Conservation (phyloP, 805 yeast species). For the Sugiyamaella boreocaroliniensis region DNA sequence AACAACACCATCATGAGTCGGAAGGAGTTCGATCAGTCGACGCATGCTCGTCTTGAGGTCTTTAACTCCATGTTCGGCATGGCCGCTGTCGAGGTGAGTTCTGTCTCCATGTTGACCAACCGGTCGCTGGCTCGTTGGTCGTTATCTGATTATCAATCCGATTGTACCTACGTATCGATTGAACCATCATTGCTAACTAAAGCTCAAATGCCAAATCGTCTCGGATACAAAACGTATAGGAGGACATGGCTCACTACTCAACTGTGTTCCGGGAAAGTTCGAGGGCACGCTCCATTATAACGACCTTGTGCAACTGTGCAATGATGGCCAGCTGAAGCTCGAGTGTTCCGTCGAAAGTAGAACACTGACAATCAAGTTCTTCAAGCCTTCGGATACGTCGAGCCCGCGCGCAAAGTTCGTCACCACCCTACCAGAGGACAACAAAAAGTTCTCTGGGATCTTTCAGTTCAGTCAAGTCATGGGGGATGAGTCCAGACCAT, state of each 20-base stretch:
- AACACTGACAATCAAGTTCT: conserved; percentile 14
- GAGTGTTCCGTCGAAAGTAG: conserved; percentile 16
- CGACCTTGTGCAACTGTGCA: conserved; percentile 17
- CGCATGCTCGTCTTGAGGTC: conserved; percentile 3
- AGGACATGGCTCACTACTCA: conserved; percentile 20
- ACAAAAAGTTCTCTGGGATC: conserved; percentile 16
- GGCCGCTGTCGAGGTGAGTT: conserved; percentile 19
- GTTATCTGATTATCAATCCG: too few relatives aligned
- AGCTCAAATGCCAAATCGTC: not conserved
- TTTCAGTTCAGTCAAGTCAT: conserved; percentile 16
- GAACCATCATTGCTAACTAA: not conserved
- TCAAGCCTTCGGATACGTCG: conserved; percentile 10
- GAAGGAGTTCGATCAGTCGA: not conserved
- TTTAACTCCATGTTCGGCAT: conserved; percentile 21
- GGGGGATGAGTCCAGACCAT: not conserved
- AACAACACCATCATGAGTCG: not conserved
- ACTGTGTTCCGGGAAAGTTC: conserved; percentile 14
- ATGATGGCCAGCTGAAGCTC: conserved; percentile 16
- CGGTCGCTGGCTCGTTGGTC: conserved; percentile 4
- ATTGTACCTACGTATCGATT: too few relatives aligned
- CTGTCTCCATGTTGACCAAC: not conserved
- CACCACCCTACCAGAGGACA: conserved; percentile 8
- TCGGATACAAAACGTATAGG: conserved; percentile 12
- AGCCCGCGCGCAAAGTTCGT: conserved; percentile 14
- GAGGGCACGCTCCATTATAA: conserved; percentile 21